Evolutionary conservation across 1,284 basidiomycete genomes (phyloP), one percentile per base, ranked within the genome.

Genomic region (Puccinia novopanici): DNA sequence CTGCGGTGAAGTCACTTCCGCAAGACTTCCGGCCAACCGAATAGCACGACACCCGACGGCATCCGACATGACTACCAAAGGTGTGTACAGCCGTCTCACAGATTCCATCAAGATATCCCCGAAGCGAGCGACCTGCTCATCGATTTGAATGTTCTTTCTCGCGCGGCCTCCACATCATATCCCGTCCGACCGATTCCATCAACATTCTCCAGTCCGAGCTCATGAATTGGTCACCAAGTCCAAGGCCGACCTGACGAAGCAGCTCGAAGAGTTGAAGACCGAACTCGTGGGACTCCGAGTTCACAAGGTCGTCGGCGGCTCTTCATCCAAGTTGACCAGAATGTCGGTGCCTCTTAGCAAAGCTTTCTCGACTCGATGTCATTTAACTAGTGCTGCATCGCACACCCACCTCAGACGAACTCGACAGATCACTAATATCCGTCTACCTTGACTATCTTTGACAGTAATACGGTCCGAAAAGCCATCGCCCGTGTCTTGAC

Each of bases 401-500:
- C 52, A 15, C 10, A 12, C 45, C 37, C 0, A 77, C 54, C 24
- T 19, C 9, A 50, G 30, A 3, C 54, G 45, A 24, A 34, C 42
- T 19, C 2, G 52, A 8, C 40, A 13, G 50, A 12, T 22, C 3
- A 71, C 37, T 55, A 17, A 70, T n/a, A 15, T 77, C 22, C 37
- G 34, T 34, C 54, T 15, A n/a, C n/a, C n/a, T 22, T 19, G 17
- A 27, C 27, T 1, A 40, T n/a, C 8, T 27, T 34, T 6, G 45
- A 15, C 86, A 99, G 96, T 88, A 92, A 93, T 88, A 90, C 93
- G 84, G 93, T 98, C 87, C 95, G 97, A 90, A 99, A 99, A 89
- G 96, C 94, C 84, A 95, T 99, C 86, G 97, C 97, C 83, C 94
- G 97, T 82, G 96, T 99, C 83, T 88, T 98, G 88, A 99, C 97